Base-by-base conservation (phyloP, 176 grass and related monocot species). In the Phragmites australis region DNA sequence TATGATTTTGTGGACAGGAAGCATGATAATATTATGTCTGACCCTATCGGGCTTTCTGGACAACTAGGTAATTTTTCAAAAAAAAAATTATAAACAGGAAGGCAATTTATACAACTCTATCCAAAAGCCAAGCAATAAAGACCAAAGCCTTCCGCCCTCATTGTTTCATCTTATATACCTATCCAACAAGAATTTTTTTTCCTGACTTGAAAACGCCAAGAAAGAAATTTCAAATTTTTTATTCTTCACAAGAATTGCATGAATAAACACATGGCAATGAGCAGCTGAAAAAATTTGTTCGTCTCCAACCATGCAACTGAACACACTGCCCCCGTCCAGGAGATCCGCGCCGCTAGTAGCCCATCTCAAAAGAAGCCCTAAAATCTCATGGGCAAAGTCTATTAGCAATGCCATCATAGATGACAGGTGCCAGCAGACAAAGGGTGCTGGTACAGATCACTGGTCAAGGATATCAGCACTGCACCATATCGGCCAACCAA, bases 1-100 rank as follows among this genome's bases (percentile, higher is more conserved):
- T 56, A 42, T 40, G 34, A 26, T 52, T 55, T 51, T 65, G 48
- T 86, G 13, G 11, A 65, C 60, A 72, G 9, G 21, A 72, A 73
- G 10, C 61, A 10, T 32, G 58, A 12, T 17, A 5, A 61, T 51
- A 51, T 19, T 19, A 31, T 16, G 31, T 9, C 19, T 30, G 49
- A 15, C 30, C 10, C 19, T 8, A 74, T 41, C 52, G 17, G 55
- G 32, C 13, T 56, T 74, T 54, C 49, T 37, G 45, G 26, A 65
- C 3, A 64, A 22, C 5, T 16, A 53, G 75, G 25, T 22, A 82
- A 62, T 13, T 22, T 61, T 52, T 62, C 50, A n/a, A n/a, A n/a
- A n/a, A n/a, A n/a, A n/a, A n/a, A n/a, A n/a, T n/a, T 74, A 58
- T 30, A 57, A 84, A 69, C 6, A 37, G 2, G 1, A 51, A 68